A percentile compares a stretch with the other conserved stretches of the same genome.
Evolutionary conservation across 805 yeast species (phyloP).

Genomic region (Cyberlindnera suaveolens): DNA sequence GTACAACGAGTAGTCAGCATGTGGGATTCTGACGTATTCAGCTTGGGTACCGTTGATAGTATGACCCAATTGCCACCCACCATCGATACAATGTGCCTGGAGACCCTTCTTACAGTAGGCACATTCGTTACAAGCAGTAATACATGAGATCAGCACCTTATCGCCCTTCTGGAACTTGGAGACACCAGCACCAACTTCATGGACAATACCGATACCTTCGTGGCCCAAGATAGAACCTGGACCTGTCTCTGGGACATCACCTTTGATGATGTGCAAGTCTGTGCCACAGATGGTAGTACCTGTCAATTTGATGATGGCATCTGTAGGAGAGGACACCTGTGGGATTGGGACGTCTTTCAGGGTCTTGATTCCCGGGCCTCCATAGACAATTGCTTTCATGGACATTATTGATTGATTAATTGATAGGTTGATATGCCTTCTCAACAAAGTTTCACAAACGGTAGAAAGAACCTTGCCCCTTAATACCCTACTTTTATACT

Average conservation of each 20-base stretch:
- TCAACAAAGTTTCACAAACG: too few species aligned
- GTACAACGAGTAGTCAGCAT: slow-evolving; percentile 35
- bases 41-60: slow-evolving; percentile 66
- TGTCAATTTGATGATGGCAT: slow-evolving; percentile 49
- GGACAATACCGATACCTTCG: slow-evolving; percentile 53
- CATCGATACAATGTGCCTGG: slow-evolving; percentile 55
- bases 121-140: slow-evolving; percentile 56
- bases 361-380: slow-evolving; percentile 36
- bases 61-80: slow-evolving; percentile 50
- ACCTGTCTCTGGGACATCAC: slow-evolving; percentile 48
- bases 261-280: slow-evolving; percentile 56
- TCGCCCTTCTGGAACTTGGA: slow-evolving; percentile 48
- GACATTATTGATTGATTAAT: not conserved
- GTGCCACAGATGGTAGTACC: slow-evolving; percentile 63
- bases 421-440: not conserved
- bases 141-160: slow-evolving; percentile 57
- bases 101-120: slow-evolving; percentile 48
- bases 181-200: slow-evolving; percentile 43
- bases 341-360: slow-evolving; percentile 39
- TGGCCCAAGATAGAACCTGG: slow-evolving; percentile 51
- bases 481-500: too few species aligned
- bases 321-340: slow-evolving; percentile 37
- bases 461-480: too few species aligned
- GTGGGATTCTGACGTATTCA: slow-evolving; percentile 51
- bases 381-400: slow-evolving; percentile 43